These are phyloP conservation scores for Kwoniella europaea DNA, from an alignment of 768 basidiomycete genomes.

Conservation along the genomic window DNA sequence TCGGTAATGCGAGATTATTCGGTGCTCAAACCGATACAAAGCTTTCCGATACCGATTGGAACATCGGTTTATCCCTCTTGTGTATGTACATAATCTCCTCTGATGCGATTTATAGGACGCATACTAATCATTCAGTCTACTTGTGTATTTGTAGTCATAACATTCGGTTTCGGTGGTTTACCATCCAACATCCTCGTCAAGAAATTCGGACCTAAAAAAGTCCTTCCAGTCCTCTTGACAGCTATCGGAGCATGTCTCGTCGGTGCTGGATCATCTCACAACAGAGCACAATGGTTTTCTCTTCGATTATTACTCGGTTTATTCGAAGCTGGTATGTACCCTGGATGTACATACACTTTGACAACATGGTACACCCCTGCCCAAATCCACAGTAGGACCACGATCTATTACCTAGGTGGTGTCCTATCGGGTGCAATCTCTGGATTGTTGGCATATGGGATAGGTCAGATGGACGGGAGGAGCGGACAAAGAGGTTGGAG, in stretches of 20 bases:
- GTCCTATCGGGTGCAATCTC: slow-evolving; percentile 35
- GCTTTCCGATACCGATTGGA: slow-evolving; percentile 33
- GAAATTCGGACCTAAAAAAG: slow-evolving; percentile 38
- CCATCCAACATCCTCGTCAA: slow-evolving; percentile 37
- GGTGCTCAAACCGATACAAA: slow-evolving; percentile 29
- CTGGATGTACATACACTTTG: slow-evolving; percentile 36
- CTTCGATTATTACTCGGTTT: slow-evolving; percentile 32
- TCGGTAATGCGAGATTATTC: slow-evolving; percentile 44
- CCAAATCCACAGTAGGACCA: slow-evolving; percentile 34
- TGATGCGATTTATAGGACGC: no score
- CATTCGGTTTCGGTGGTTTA: slow-evolving; percentile 32
- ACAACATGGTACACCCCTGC: slow-evolving; percentile 44
- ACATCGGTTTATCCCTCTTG: slow-evolving; percentile 38
- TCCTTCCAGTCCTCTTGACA: slow-evolving; percentile 27
- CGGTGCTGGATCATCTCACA: slow-evolving; percentile 30
- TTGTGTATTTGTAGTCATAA: slow-evolving; percentile 30
- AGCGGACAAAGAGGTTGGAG: slow-evolving; percentile 39
- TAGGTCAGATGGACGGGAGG: slow-evolving; percentile 29
- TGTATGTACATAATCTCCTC: background rate
- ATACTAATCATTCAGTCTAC: background rate
- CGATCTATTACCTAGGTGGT: slow-evolving; percentile 39
- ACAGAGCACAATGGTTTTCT: slow-evolving; percentile 36
- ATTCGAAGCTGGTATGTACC: slow-evolving; percentile 42
- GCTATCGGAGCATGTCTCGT: slow-evolving; percentile 29
- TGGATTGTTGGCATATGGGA: slow-evolving; percentile 34